Conservation (phyloP, 768 basidiomycete species). For the Suillus sp. region DNA sequence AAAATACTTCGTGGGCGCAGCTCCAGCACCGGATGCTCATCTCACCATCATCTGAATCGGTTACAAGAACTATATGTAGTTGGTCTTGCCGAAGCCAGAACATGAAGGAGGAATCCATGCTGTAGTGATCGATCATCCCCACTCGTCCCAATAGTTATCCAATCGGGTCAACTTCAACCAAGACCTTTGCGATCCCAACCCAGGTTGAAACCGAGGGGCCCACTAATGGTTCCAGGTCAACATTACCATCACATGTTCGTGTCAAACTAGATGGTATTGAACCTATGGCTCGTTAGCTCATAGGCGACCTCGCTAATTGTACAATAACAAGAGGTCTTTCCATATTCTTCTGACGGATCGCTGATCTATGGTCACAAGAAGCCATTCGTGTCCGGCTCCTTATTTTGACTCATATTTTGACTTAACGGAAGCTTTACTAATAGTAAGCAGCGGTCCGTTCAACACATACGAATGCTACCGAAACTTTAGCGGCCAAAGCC, state of each 20-base stretch:
- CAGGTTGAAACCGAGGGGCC: neutral
- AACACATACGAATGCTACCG: neutral
- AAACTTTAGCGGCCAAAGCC: slow-evolving; percentile 44
- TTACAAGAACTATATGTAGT: neutral
- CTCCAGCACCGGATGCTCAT: neutral
- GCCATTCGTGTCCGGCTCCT: slow-evolving; percentile 58
- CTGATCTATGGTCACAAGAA: slow-evolving; percentile 72
- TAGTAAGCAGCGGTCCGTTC: slow-evolving; percentile 31
- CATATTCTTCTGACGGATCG: slow-evolving; percentile 65
- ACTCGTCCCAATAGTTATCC: neutral
- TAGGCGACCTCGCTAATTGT: neutral
- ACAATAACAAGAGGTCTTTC: slow-evolving; percentile 57
- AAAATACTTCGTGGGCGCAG: neutral
- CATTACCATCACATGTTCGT: neutral
- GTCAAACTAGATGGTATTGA: neutral
- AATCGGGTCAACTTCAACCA: neutral
- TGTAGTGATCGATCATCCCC: neutral
- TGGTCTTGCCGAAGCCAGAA: neutral
- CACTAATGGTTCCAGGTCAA: neutral
- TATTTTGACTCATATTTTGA: slow-evolving; percentile 51
- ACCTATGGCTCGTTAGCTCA: neutral
- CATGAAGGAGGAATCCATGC: neutral
- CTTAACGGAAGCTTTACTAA: slow-evolving; percentile 61
- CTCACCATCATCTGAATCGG: neutral
- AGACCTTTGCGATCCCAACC: neutral